Evolutionary conservation across 2,329 filamentous ascomycete genomes (phyloP), one percentile per base, ranked within the genome.

Genomic region (Colletotrichum orbiculare): DNA sequence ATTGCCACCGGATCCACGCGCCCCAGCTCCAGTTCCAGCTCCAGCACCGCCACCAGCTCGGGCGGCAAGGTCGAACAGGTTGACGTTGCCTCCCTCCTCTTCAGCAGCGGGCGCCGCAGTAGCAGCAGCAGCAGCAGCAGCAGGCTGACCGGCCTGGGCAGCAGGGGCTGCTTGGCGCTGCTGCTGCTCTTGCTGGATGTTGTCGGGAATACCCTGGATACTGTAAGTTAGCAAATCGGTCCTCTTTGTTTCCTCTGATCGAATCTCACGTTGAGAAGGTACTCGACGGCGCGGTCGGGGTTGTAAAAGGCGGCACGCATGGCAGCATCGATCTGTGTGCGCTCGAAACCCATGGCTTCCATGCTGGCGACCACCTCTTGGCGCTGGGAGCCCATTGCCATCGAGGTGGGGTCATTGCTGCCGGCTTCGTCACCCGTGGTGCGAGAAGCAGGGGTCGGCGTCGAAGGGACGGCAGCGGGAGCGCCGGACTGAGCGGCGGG

Each of bases 261-360:
- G 25, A 34, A 6, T 82, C 90, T 79, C 78, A 96, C 93, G 71
- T 82, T 97, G 74, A 99, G 78, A 11, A 99, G 87, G 74, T 99
- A 99, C 78, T 99, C 96, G 61, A 99, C 95, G 58, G 96, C 96
- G 72, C 96, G 93, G 78, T 98, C 95, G 12, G 95, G 94, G 81
- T 99, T 99, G 85, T 91, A 96, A 79, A 93, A 99, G 12, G 96
- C 96, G 68, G 96, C 96, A 74, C 95, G 92, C 91, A 99, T 96
- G 55, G 96, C 96, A 52, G 91, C 88, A 72, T 97, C 94, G 71
- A 97, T 97, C 75, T 97, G 91, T 56, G 88, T 83, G 74, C 94
- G 87, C 73, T 92, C 88, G 71, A 99, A 99, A 8, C 96, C 96
- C 96, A 99, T 99, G 70, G 91, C 91, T 81, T 97, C 94, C 94